Evolutionary conservation across 805 yeast species (phyloP), one percentile per base, ranked within the genome.

Genomic region (Ogataea henricii): DNA sequence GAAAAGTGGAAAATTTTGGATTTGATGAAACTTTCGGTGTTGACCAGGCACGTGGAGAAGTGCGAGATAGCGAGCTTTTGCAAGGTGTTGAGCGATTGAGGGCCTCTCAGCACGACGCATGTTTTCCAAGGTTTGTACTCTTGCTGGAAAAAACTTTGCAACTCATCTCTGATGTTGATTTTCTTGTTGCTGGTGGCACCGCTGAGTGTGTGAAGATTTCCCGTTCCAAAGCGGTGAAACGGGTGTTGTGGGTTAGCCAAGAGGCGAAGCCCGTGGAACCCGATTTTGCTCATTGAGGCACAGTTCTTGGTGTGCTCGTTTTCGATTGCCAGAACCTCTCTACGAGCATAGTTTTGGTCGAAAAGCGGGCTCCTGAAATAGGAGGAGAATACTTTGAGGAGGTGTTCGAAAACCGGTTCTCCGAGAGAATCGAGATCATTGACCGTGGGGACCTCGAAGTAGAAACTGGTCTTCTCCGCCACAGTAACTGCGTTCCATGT

Each of bases 281-380:
- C 55, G 0, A 79, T 59, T 59, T 83, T 83, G 4, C 69, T 72
- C 0, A 53, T 12, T 12, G 68, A 65, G 1, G 71, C 56, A 12
- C 72, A 66, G 52, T 86, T 87, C n/a, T 73, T 70, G 3, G 63
- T 66, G 59, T 86, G 91, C 54, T 87, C 95, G 57, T 81, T 82
- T 53, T 85, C 79, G 27, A 87, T 73, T 0, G 88, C 82, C 40
- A 70, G 65, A 0, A 84, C 69, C 62, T 87, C 92, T 42, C 73
- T 70, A 29, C 70, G 67, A 10, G 79, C 67, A 35, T 66, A 58
- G 2, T 54, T 54, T 10, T 69, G 66, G 36, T 71, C 65, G 55
- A 86, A 83, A 3, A 69, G 43, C 0, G 91, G 90, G 2, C 56
- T 53, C 35, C 64, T 67, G 58, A 86, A 77, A 45, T 73, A 72